Evolutionary conservation across 1,284 basidiomycete genomes (phyloP).

Genomic region (Stygiomarasmius scandens): DNA sequence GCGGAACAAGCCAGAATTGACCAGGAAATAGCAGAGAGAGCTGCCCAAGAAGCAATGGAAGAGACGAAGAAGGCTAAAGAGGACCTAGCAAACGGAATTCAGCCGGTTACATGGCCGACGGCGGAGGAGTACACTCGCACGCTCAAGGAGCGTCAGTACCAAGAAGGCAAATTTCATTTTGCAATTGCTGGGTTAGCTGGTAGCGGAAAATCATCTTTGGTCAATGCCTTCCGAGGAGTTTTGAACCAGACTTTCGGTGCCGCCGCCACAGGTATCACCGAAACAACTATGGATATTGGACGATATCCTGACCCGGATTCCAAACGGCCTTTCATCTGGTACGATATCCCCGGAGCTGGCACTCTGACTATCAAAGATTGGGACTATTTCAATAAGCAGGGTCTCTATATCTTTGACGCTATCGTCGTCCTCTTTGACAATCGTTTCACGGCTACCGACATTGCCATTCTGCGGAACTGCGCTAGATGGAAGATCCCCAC

Average conservation of each 20-base stretch:
- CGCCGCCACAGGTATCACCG: constrained; percentile 32
- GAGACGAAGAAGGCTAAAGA: constrained; percentile 7
- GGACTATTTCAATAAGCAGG: constrained; percentile 40
- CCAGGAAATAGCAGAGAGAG: background rate
- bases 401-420: constrained; percentile 38
- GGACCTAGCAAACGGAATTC: constrained; percentile 23
- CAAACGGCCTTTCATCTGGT: constrained; percentile 32
- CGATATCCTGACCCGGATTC: constrained; percentile 30
- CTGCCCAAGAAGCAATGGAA: constrained; percentile 1
- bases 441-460: constrained; percentile 23
- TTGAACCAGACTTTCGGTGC: constrained; percentile 26
- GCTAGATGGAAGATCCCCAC: constrained; percentile 33
- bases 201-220: constrained; percentile 38
- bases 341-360: constrained; percentile 38
- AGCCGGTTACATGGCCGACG: constrained; percentile 32
- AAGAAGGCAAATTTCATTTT: constrained; percentile 26
- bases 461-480: constrained; percentile 26
- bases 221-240: constrained; percentile 36
- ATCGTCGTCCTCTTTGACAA: constrained; percentile 27
- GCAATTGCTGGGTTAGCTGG: constrained; percentile 36
- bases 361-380: constrained; percentile 35
- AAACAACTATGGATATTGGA: constrained; percentile 23
- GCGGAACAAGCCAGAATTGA: background rate
- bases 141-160: constrained; percentile 28
- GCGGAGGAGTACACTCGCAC: constrained; percentile 24